These are phyloP conservation scores for Alliaria petiolata DNA, from an alignment of 345 rosid species.

Conservation along the genomic window DNA sequence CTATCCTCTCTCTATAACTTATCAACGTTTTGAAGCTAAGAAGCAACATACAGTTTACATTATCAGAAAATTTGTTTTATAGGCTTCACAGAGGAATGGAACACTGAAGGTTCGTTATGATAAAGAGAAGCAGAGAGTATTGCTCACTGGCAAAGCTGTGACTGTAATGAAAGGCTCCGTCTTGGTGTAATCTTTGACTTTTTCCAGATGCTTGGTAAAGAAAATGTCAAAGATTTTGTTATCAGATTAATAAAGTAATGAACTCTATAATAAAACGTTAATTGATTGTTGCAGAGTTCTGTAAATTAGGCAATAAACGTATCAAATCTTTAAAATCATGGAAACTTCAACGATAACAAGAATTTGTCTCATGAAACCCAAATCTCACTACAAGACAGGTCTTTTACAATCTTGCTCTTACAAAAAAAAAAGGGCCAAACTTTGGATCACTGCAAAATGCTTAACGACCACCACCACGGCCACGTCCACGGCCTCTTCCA, in stretches of 20 bases:
- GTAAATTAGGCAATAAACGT: constrained; percentile 3
- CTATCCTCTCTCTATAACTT: neutral
- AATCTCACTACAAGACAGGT: constrained; percentile 22
- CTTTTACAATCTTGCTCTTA: constrained; percentile 22
- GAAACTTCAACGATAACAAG: constrained; percentile 3
- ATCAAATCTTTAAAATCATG: neutral
- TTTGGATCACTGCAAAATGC: neutral
- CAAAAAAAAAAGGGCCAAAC: neutral
- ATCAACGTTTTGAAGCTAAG: neutral
- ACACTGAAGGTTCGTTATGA: constrained; percentile 44
- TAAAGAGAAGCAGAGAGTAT: constrained; percentile 41
- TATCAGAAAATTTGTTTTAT: neutral
- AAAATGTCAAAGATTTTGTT: neutral
- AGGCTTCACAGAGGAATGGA: constrained; percentile 63
- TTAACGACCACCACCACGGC: constrained; percentile 82
- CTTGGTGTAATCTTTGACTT: constrained; percentile 34
- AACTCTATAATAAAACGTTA: neutral
- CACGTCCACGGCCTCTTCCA: constrained; percentile 90
- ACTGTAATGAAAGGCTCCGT: constrained; percentile 52
- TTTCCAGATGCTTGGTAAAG: neutral
- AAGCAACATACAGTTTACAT: neutral
- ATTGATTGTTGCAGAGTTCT: neutral
- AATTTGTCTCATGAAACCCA: constrained; percentile 10
- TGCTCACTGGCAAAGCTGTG: constrained; percentile 54
- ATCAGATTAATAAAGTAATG: neutral